phyloP scores from a whole-genome alignment of 2,329 filamentous ascomycete genomes.

The Colletotrichum liaoningense region DNA sequence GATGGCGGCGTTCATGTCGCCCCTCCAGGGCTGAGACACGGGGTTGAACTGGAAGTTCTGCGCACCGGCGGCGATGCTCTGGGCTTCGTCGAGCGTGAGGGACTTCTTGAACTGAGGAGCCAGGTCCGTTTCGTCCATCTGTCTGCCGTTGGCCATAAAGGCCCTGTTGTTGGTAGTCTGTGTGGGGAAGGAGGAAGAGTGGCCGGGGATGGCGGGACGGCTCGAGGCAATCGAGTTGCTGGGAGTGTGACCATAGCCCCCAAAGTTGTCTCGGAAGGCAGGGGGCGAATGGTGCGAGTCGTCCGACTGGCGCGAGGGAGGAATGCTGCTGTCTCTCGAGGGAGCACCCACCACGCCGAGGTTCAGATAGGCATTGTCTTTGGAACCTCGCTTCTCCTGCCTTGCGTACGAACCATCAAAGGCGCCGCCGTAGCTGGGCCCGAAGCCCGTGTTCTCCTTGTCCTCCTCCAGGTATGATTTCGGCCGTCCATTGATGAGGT shows the following conservation, averaged over 20 bases:
- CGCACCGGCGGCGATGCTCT: conserved; percentile 40
- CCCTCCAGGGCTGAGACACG: conserved; percentile 58
- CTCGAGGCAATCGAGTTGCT: conserved; percentile 60
- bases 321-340: conserved; percentile 66
- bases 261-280: conserved; percentile 47
- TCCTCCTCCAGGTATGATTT: conserved; percentile 54
- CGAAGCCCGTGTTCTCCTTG: conserved; percentile 45
- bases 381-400: conserved; percentile 46
- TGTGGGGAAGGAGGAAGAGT: conserved; percentile 59
- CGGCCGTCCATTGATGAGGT: conserved; percentile 45
- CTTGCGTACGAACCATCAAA: conserved; percentile 30
- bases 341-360: conserved; percentile 49
- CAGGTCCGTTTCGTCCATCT: conserved; percentile 51
- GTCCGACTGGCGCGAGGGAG: conserved; percentile 66
- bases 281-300: conserved; percentile 47
- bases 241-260: conserved; percentile 49
- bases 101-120: conserved; percentile 47
- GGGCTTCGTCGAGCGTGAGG: conserved; percentile 47
- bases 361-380: conserved; percentile 56
- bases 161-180: conserved; percentile 52
- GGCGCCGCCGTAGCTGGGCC: conserved; percentile 39
- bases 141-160: conserved; percentile 50
- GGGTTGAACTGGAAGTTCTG: conserved; percentile 59
- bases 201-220: conserved; percentile 55
- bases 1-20: conserved; percentile 45